Conservation (phyloP, 768 basidiomycete genomes). For the Boletus vermiculosoides region DNA sequence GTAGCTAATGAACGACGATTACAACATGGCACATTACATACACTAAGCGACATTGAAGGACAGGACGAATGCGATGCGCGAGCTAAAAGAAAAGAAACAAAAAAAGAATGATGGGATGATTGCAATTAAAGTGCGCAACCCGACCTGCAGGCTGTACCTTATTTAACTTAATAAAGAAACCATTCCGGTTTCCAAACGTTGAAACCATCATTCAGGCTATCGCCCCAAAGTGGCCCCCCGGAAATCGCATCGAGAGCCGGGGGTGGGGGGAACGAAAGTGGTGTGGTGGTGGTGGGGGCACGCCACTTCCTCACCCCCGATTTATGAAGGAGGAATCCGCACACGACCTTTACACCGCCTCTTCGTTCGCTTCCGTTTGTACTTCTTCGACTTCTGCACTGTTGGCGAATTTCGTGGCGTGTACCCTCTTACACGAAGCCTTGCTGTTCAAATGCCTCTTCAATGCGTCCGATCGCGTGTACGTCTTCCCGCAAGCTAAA, state of each 20-base stretch:
- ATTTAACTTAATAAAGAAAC: background rate
- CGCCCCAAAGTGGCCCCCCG: background rate
- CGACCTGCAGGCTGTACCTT: constrained; percentile 6
- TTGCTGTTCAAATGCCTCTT: constrained; percentile 34
- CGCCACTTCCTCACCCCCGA: constrained; percentile 20
- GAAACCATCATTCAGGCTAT: background rate
- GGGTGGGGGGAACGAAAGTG: background rate
- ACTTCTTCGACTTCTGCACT: constrained; percentile 6
- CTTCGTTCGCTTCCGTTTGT: constrained; percentile 17
- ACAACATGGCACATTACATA: background rate
- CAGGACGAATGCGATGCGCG: background rate
- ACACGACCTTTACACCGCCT: constrained; percentile 16
- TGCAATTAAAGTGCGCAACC: background rate
- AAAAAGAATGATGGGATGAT: background rate
- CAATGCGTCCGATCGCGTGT: constrained; percentile 32
- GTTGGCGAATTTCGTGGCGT: constrained; percentile 15
- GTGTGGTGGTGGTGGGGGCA: constrained; percentile 5
- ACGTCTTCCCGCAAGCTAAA: constrained; percentile 26
- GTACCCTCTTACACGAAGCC: constrained; percentile 26
- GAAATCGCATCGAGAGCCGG: too few species aligned
- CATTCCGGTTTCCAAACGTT: background rate
- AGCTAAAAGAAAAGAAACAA: background rate
- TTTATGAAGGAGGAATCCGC: background rate
- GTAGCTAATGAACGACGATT: background rate
- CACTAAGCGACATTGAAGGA: background rate